Conservation (phyloP, 495 filamentous ascomycete species). For the Tuber calosporum region DNA sequence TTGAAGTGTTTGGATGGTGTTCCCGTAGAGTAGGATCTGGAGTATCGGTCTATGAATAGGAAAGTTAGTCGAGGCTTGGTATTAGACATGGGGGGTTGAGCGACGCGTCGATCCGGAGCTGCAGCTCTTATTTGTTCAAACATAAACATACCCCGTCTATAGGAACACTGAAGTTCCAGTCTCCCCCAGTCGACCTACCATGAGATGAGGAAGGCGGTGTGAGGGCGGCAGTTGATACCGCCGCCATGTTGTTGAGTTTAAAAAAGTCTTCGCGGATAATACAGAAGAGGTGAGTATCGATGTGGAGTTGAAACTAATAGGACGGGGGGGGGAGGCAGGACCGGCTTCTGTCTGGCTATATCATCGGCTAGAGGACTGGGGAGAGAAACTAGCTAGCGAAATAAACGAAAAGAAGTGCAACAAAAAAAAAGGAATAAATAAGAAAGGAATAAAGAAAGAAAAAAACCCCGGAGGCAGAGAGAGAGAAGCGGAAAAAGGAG, state of each 20-base stretch:
- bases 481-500: not conserved
- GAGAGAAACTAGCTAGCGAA: not conserved
- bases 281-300: not conserved
- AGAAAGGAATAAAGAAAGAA: not conserved
- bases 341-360: not conserved
- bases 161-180: constrained; percentile 41
- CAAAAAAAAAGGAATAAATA: not conserved
- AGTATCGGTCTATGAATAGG: constrained; percentile 30
- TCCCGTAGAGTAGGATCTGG: constrained; percentile 32
- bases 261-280: not conserved
- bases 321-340: not conserved
- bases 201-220: constrained; percentile 40
- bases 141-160: constrained; percentile 41
- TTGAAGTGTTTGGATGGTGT: constrained; percentile 31
- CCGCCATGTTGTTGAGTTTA: constrained; percentile 33
- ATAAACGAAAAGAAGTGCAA: not conserved
- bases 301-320: not conserved
- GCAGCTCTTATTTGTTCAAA: constrained; percentile 4
- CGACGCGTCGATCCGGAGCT: constrained; percentile 19
- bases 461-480: not conserved
- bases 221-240: constrained; percentile 38
- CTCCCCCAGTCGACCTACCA: constrained; percentile 37
- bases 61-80: constrained; percentile 30
- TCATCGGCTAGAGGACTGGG: not conserved
- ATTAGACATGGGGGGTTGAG: constrained; percentile 27